Conservation (phyloP, 2,329 filamentous ascomycete genomes). For the Pezicula neosporulosa region DNA sequence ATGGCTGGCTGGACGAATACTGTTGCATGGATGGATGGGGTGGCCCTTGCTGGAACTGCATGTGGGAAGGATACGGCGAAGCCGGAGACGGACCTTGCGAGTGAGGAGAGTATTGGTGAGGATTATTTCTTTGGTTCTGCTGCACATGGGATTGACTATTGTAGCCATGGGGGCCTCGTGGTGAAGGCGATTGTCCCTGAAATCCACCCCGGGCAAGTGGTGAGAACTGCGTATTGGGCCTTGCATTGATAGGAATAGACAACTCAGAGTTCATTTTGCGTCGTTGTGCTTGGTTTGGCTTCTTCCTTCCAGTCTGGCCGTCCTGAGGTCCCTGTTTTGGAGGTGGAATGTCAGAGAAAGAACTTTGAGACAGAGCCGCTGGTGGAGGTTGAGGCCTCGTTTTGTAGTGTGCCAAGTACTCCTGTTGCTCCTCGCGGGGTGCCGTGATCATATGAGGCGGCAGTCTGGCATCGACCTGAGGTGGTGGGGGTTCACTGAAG, state of each 20-base stretch:
- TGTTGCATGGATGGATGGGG: conserved; percentile 30
- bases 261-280: conserved; percentile 60
- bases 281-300: conserved; percentile 60
- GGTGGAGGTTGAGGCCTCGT: not conserved
- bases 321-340: not conserved
- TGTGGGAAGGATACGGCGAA: conserved; percentile 16
- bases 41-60: conserved; percentile 11
- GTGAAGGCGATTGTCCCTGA: conserved; percentile 18
- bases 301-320: conserved; percentile 34
- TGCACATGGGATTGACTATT: conserved; percentile 25
- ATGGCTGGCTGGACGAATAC: conserved; percentile 8
- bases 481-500: conserved; percentile 1
- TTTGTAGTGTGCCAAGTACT: conserved; percentile 11
- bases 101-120: conserved; percentile 16
- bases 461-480: conserved; percentile 7
- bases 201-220: conserved; percentile 28
- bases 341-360: not conserved
- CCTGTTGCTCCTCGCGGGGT: conserved; percentile 14
- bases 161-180: conserved; percentile 5
- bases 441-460: conserved; percentile 20
- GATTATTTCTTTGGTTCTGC: conserved; percentile 19
- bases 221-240: conserved; percentile 32
- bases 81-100: conserved; percentile 7
- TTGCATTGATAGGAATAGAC: conserved; percentile 48
- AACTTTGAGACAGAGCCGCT: not conserved